Evolutionary conservation across 768 basidiomycete species (phyloP).

Genomic region (Amanita exitialis): DNA sequence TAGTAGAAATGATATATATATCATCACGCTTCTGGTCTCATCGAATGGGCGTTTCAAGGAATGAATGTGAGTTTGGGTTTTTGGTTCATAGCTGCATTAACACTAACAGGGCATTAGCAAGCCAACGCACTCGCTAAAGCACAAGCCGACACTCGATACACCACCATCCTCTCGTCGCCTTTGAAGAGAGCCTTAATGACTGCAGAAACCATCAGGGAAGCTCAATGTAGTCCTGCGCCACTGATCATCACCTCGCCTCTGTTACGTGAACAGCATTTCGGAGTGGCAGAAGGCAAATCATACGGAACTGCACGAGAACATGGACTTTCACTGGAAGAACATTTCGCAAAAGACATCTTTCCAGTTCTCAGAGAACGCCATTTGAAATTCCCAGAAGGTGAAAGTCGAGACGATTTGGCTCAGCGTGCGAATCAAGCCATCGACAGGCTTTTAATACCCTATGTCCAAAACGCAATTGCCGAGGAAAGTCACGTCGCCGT

Average conservation of each 20-base stretch:
- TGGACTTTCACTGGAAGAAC: constrained; percentile 29
- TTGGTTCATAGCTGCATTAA: neutral
- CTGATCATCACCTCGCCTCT: constrained; percentile 36
- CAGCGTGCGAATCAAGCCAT: constrained; percentile 42
- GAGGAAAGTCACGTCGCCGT: constrained; percentile 46
- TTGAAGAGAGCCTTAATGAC: constrained; percentile 57
- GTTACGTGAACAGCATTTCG: constrained; percentile 63
- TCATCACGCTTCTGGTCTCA: neutral
- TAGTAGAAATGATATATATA: constrained; percentile 10
- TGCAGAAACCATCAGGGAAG: constrained; percentile 42
- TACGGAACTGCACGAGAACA: constrained; percentile 26
- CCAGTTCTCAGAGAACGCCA: constrained; percentile 35
- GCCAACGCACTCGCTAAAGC: constrained; percentile 49
- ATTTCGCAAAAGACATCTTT: constrained; percentile 42
- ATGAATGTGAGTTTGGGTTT: constrained; percentile 30
- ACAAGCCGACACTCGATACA: constrained; percentile 36
- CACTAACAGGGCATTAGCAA: constrained; percentile 31
- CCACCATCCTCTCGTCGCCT: constrained; percentile 55
- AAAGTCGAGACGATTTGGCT: constrained; percentile 56
- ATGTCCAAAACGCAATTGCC: constrained; percentile 31
- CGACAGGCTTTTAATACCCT: constrained; percentile 42
- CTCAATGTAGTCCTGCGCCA: constrained; percentile 36
- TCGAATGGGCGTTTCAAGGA: constrained; percentile 23
- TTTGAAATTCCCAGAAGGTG: constrained; percentile 60
- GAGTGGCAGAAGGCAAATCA: constrained; percentile 55